Evolutionary conservation across 371 early-diverging fungal species (phyloP), one percentile per base, ranked within the genome.

Genomic region (Cokeromyces recurvatus): DNA sequence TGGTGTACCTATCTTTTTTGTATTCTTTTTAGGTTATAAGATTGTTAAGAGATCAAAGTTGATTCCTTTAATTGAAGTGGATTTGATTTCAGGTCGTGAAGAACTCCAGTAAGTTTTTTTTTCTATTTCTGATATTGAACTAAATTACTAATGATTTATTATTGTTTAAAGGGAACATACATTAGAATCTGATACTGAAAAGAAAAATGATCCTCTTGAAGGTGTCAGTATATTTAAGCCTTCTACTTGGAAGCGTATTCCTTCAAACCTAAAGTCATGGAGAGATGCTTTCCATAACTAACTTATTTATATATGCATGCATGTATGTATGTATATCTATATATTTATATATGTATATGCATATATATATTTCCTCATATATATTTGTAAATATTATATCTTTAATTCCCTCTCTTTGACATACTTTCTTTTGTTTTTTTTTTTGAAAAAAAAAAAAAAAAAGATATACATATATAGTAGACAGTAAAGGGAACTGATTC

Each of bases 51-150:
- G 63, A 46, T 68, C 78, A 14, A 75, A 76, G 51, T 32, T 82
- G 4, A 68, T 86, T 17, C 80, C 80, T 1, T 48, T 82, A 22
- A 36, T 65, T 27, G 83, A 83, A 43, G 64, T 72, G 24, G 82
- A 83, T 54, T 62, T 86, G 14, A 74, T 77, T 40, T 68, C 79
- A 4, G 83, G 82, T 22, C 72, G 79, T 51, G 64, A 59, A 35
- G 66, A 61, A 32, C 29, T 51, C 39, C 45, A 38, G 52, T 51
- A 51, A 51, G 52, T 51, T 31, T 19, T 21, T 43, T 14, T 14
- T 14, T 25, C 9, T 16, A 19, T 16, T 14, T 19, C 9, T 45
- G 12, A 32, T 24, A 4, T 1, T 23, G 14, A 2, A 19, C 3
- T 14, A 43, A 27, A 20, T 29, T 32, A 43, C n/a, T n/a, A n/a